Evolutionary conservation across 345 rosid species (phyloP), one percentile per base, ranked within the genome.

Genomic region (Eutrema japonicum): DNA sequence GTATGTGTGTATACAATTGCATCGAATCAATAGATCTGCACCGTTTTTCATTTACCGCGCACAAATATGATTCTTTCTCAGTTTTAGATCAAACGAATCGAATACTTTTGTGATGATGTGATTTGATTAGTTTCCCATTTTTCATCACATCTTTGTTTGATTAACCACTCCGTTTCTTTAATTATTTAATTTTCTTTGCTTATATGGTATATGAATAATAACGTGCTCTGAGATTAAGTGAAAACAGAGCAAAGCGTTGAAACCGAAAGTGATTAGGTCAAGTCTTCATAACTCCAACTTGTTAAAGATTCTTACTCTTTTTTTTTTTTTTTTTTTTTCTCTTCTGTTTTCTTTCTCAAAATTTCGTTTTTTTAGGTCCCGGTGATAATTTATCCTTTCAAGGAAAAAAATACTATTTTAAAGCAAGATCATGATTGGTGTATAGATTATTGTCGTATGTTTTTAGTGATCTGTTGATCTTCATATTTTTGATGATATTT

Each of bases 181-280:
- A 43, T 59, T 48, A 7, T 57, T 7, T 13, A n/a, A 3, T 16
- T 54, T 66, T 66, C 35, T 48, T 70, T 37, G 5, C 8, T 29
- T 47, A 47, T 47, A 47, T 64, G 9, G 13, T 33, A 10, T 64
- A 49, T 14, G 14, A 33, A 56, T 13, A 30, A 10, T 58, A 75
- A 52, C 62, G 55, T 75, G 63, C 22, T 53, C 35, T 52, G 29
- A 41, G 74, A 68, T 68, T 51, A 68, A 51, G 74, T 62, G 58
- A 62, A 68, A 76, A 68, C 79, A 76, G 70, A 61, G 70, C 79
- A 68, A 68, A 56, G 64, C 42, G 8, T 53, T 42, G 50, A 62
- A 62, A 45, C 55, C 32, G 40, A 54, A 74, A 69, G 74, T 68
- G 57, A 75, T 61, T 68, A 76, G 79, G 70, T 76, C 63, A 69